A percentile compares a stretch with the other conserved stretches of the same genome.
These are phyloP conservation scores for Penicillium oxalicum DNA, from an alignment of 2,329 filamentous ascomycete species.

Conservation along the genomic window DNA sequence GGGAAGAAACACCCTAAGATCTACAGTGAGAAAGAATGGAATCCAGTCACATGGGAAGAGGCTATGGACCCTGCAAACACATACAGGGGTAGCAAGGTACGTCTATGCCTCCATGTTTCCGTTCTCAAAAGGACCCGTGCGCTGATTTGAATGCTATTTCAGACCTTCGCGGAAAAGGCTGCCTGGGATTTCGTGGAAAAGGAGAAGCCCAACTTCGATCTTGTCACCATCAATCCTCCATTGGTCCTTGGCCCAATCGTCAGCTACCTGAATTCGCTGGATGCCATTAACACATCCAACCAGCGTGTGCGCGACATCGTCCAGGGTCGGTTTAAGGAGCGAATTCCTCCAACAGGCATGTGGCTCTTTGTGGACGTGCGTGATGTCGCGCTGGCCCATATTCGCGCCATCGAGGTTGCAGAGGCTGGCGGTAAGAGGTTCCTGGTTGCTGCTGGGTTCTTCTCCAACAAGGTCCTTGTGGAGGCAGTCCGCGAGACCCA, in stretches of 20 bases:
- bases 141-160: slow-evolving; percentile 6
- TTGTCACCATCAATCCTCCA: slow-evolving; percentile 58
- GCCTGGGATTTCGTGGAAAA: slow-evolving; percentile 59
- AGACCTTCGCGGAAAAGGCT: slow-evolving; percentile 58
- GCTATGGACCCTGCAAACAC: slow-evolving; percentile 31
- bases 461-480: slow-evolving; percentile 39
- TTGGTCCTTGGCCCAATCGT: slow-evolving; percentile 59
- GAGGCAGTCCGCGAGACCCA: slow-evolving; percentile 39
- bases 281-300: slow-evolving; percentile 68
- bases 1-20: slow-evolving; percentile 29
- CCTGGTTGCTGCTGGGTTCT: slow-evolving; percentile 39
- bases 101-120: neutral
- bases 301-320: slow-evolving; percentile 59
- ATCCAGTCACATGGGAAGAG: slow-evolving; percentile 41
- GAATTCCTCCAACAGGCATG: slow-evolving; percentile 53
- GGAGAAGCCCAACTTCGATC: slow-evolving; percentile 53
- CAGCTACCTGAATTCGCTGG: slow-evolving; percentile 57
- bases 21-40: slow-evolving; percentile 40
- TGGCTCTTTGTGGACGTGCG: slow-evolving; percentile 54
- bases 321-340: slow-evolving; percentile 55
- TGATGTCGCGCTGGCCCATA: slow-evolving; percentile 45
- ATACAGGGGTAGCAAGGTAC: slow-evolving; percentile 51
- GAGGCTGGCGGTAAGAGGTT: slow-evolving; percentile 44
- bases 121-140: neutral
- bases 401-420: slow-evolving; percentile 41